Conservation (phyloP, 2,329 filamentous ascomycete genomes). For the Fusarium sp. region DNA sequence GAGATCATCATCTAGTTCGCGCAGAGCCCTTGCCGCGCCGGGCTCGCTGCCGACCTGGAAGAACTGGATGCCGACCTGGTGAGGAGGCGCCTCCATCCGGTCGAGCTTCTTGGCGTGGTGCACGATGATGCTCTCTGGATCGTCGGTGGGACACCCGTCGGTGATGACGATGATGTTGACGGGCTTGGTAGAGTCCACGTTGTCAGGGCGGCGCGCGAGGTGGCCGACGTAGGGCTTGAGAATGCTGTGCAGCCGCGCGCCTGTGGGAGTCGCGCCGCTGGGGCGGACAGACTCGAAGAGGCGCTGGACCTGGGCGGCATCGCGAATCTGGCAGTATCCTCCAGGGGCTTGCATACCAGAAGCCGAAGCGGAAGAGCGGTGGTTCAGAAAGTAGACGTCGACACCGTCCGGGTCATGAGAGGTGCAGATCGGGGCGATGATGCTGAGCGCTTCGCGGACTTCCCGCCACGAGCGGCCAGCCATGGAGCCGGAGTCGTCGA, state of each 20-base stretch:
- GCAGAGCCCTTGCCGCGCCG: slow-evolving; percentile 70
- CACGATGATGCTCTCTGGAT: slow-evolving; percentile 76
- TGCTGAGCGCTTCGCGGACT: slow-evolving; percentile 71
- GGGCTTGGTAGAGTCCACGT: slow-evolving; percentile 68
- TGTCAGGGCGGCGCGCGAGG: slow-evolving; percentile 51
- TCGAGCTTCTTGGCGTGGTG: slow-evolving; percentile 75
- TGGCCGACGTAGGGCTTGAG: slow-evolving; percentile 73
- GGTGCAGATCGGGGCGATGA: slow-evolving; percentile 85
- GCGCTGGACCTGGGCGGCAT: slow-evolving; percentile 64
- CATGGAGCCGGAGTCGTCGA: slow-evolving; percentile 95
- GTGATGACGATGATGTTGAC: slow-evolving; percentile 94
- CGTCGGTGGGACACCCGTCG: slow-evolving; percentile 83
- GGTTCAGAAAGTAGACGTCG: slow-evolving; percentile 91
- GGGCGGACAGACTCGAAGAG: slow-evolving; percentile 78
- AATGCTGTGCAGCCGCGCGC: slow-evolving; percentile 74
- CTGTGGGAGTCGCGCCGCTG: slow-evolving; percentile 75
- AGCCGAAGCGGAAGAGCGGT: slow-evolving; percentile 55
- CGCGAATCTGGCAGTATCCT: slow-evolving; percentile 72
- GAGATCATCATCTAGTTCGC: slow-evolving; percentile 77
- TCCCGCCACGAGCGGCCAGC: slow-evolving; percentile 78
- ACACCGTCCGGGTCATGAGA: slow-evolving; percentile 83
- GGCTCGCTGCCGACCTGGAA: slow-evolving; percentile 88
- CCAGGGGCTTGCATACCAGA: slow-evolving; percentile 52
- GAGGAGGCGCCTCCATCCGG: slow-evolving; percentile 71
- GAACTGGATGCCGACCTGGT: slow-evolving; percentile 93